Conservation (phyloP, 129 eudicot species). For the Cynara cardunculus region DNA sequence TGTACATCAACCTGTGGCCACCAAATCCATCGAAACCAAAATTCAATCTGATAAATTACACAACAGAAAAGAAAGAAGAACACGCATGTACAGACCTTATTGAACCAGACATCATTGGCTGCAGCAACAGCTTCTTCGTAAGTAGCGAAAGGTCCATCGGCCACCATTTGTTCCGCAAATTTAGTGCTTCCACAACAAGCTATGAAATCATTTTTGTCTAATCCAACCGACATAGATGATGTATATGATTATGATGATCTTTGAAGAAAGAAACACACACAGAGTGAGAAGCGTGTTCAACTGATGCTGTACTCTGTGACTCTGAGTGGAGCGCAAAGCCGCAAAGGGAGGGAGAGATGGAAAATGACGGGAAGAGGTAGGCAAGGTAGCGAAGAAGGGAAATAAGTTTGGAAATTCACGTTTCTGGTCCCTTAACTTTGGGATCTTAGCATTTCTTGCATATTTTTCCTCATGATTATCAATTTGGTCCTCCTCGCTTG, state of each 20-base stretch:
- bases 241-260: background rate
- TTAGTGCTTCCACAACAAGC: slow-evolving; percentile 88
- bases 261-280: background rate
- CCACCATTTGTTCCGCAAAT: slow-evolving; percentile 69
- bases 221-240: slow-evolving; percentile 18
- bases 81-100: slow-evolving; percentile 37
- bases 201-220: slow-evolving; percentile 51
- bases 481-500: background rate
- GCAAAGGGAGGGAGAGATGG: background rate
- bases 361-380: background rate
- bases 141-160: slow-evolving; percentile 57
- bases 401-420: background rate
- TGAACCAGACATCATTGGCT: slow-evolving; percentile 89
- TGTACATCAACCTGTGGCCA: slow-evolving; percentile 69
- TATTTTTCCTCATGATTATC: background rate
- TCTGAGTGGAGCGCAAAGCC: background rate
- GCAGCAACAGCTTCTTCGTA: slow-evolving; percentile 44
- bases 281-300: background rate
- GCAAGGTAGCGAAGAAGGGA: background rate
- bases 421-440: background rate
- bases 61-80: background rate
- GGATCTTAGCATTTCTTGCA: background rate
- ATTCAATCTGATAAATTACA: background rate
- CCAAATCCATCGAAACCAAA: slow-evolving; percentile 3
- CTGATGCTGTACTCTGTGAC: background rate